Conservation (phyloP, 2,329 filamentous ascomycete species). For the Alternaria tenuissima region DNA sequence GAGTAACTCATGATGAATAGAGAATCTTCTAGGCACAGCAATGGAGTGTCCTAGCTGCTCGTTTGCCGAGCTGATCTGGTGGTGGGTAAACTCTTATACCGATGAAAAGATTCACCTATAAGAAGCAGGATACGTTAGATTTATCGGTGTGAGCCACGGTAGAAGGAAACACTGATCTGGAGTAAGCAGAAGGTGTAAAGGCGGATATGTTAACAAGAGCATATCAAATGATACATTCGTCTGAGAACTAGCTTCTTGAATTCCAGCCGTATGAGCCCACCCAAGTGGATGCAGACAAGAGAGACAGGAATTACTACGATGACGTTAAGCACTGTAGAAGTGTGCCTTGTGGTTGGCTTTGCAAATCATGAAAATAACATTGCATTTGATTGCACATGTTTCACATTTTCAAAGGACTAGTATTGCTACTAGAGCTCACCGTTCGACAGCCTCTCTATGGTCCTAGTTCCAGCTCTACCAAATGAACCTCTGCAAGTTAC, state of each 20-base stretch:
- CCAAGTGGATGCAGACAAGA: too few relatives aligned
- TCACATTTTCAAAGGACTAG: background rate
- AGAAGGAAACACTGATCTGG: too few relatives aligned
- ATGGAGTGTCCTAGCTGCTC: background rate
- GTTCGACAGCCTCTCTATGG: background rate
- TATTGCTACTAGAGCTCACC: background rate
- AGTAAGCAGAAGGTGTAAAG: too few relatives aligned
- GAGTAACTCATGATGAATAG: background rate
- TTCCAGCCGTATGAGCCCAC: too few relatives aligned
- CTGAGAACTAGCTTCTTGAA: too few relatives aligned
- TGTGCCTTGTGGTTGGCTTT: too few relatives aligned
- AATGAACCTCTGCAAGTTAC: slow-evolving; percentile 77
- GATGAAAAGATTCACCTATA: background rate
- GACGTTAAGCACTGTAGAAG: too few relatives aligned
- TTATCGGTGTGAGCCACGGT: background rate
- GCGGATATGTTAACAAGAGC: too few relatives aligned
- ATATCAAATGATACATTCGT: too few relatives aligned
- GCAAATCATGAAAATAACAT: too few relatives aligned
- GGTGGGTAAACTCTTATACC: background rate
- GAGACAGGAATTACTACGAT: too few relatives aligned
- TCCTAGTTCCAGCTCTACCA: slow-evolving; percentile 50
- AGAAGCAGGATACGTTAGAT: background rate
- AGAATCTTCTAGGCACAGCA: background rate
- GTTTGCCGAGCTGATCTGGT: background rate
- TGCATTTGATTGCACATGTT: background rate